Base-by-base conservation (phyloP, 2,329 filamentous ascomycete species). In the Aspergillus fijiensis region DNA sequence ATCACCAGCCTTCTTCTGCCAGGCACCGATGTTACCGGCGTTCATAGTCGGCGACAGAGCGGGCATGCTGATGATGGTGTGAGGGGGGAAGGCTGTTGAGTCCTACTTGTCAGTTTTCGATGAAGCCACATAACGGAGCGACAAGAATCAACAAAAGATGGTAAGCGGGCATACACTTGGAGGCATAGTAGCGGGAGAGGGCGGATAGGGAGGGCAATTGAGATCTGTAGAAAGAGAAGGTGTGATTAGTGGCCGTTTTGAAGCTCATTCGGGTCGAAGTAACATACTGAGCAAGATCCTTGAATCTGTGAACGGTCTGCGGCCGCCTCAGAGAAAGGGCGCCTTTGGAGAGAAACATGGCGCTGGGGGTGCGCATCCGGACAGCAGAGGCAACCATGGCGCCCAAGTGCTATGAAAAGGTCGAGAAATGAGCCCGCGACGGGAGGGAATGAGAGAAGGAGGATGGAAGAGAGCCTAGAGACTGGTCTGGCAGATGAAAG, bases 21-120 rank as follows among this genome's bases (percentile, higher is more conserved):
- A 99, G 66, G 88, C 83, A 72, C 95, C 96, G 79, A 99, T 96
- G 83, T 96, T 96, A 77, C 95, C 95, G 64, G 91, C 84, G 65
- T 91, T 93, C 95, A 99, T 99, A 70, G 95, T 99, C 58, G 95
- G 95, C 65, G 95, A 99, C 72, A 99, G 85, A 60, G 95, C 95
- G 67, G 95, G 95, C 95, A 99, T 99, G 84, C 87, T 95, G 82
- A 99, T 89, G 79, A 99, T 84, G 69, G 90, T 94, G 82, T 99
- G 95, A 69, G 92, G 87, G 68, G 95, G 96, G 83, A 91, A 98
- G 53, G 94, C 96, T 95, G 82, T 64, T 67, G 58, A 66, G 67
- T 63, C 50, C 61, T 63, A 60, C n/a, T 61, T 57, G 61, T 70
- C 52, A 70, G 64, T 63, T 62, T 59, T 25, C 53, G 45, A 65